A percentile compares a stretch with the other conserved stretches of the same genome.
phyloP scores from a whole-genome alignment of 257 asterid genomes.

The Rehmannia glutinosa region DNA sequence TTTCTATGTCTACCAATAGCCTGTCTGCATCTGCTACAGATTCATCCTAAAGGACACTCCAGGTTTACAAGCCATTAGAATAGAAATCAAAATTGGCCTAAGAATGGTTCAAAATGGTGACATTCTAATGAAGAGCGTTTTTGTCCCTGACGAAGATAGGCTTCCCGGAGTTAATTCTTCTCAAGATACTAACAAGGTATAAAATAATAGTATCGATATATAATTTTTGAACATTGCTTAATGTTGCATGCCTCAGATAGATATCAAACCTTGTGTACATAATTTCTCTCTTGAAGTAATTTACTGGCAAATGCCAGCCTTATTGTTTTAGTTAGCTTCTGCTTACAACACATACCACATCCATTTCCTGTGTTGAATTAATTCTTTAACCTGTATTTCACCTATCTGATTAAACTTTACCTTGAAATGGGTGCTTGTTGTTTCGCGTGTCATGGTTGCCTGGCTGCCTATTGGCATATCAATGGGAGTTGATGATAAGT shows the following conservation, averaged over 20 bases:
- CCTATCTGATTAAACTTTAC: constrained; percentile 17
- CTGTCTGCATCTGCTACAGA: constrained; percentile 41
- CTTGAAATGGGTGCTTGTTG: constrained; percentile 80
- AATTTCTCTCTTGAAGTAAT: neutral
- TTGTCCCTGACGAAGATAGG: constrained; percentile 92
- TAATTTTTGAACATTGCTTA: neutral
- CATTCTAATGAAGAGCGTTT: constrained; percentile 68
- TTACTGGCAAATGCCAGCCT: too few species aligned
- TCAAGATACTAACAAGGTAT: constrained; percentile 91
- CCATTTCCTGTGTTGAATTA: neutral
- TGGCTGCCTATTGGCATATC: constrained; percentile 95
- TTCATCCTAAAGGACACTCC: constrained; percentile 74
- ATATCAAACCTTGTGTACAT: neutral
- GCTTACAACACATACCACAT: too few species aligned
- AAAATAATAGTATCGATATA: constrained; percentile 4
- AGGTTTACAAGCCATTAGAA: constrained; percentile 87
- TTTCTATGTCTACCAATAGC: constrained; percentile 15
- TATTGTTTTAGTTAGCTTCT: neutral
- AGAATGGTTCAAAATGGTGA: constrained; percentile 96
- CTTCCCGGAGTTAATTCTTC: constrained; percentile 86
- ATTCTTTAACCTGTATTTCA: neutral
- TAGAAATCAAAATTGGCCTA: constrained; percentile 87
- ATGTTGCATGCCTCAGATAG: constrained; percentile 2
- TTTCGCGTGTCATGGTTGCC: constrained; percentile 90
- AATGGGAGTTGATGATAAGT: constrained; percentile 97